Evolutionary conservation across 768 basidiomycete species (phyloP).

Genomic region (Holtermannia corniformis): DNA sequence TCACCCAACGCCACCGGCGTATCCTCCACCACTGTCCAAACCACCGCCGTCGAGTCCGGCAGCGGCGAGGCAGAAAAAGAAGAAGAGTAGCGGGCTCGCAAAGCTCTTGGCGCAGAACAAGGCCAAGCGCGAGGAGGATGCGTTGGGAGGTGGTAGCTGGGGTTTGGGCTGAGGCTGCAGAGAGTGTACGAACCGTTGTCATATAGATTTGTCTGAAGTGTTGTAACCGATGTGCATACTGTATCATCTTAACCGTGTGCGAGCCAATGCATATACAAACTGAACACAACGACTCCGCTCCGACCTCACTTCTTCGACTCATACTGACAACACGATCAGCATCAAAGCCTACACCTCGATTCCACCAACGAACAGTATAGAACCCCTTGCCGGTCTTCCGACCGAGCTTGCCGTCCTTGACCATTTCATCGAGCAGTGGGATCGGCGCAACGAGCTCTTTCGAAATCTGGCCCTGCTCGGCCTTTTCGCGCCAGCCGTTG

Average conservation of each 20-base stretch:
- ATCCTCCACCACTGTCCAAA: constrained; percentile 9
- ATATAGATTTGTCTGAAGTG: no score
- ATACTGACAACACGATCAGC: constrained; percentile 1
- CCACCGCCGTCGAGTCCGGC: constrained; percentile 3
- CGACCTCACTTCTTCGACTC: constrained; percentile 1
- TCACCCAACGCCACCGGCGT: constrained; percentile 21
- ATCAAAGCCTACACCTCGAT: background rate
- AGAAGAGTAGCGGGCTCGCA: constrained; percentile 28
- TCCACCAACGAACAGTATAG: constrained; percentile 36
- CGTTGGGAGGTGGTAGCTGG: constrained; percentile 16
- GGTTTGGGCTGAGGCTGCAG: constrained; percentile 13
- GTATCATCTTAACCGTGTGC: background rate
- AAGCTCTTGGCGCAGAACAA: constrained; percentile 33
- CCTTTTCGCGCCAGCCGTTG: constrained; percentile 43
- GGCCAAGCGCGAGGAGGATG: constrained; percentile 11
- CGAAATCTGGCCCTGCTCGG: constrained; percentile 37
- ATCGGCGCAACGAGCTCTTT: constrained; percentile 37
- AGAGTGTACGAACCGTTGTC: no score
- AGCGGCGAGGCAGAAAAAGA: constrained; percentile 15
- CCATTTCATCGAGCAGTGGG: constrained; percentile 40
- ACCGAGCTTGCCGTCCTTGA: constrained; percentile 43
- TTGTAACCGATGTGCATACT: no score
- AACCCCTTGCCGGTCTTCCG: constrained; percentile 45
- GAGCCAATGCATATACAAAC: constrained; percentile 1
- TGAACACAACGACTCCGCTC: background rate